A percentile compares a stretch with the other conserved stretches of the same genome.
phyloP scores from a whole-genome alignment of 768 basidiomycete genomes.

The Naganishia randhawae region DNA sequence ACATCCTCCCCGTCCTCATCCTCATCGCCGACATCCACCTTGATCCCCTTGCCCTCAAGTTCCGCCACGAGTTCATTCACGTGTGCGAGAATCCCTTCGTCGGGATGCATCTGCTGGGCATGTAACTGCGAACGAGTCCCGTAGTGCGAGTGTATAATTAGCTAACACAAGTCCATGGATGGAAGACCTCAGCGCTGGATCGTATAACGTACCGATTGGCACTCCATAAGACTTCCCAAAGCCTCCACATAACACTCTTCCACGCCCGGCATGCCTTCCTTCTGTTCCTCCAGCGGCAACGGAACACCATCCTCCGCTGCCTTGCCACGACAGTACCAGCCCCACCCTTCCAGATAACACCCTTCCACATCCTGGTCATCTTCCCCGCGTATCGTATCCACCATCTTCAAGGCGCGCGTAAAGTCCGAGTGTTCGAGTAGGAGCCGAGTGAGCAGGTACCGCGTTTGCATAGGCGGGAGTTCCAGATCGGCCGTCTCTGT shows the following conservation, averaged over 20 bases:
- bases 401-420: conserved; percentile 67
- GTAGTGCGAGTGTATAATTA: no score
- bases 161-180: no score
- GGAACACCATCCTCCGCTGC: conserved; percentile 55
- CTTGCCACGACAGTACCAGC: conserved; percentile 63
- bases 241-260: conserved; percentile 67
- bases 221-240: conserved; percentile 76
- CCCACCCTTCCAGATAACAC: conserved; percentile 94
- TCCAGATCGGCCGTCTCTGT: conserved; percentile 38
- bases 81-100: conserved; percentile 72
- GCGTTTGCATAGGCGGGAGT: conserved; percentile 67
- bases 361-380: conserved; percentile 86
- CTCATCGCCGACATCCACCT: conserved; percentile 54
- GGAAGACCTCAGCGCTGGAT: no score
- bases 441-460: conserved; percentile 71
- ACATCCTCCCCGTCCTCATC: conserved; percentile 57
- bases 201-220: conserved; percentile 69
- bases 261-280: conserved; percentile 64
- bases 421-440: conserved; percentile 73
- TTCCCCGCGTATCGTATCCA: conserved; percentile 71
- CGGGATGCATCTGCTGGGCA: conserved; percentile 66
- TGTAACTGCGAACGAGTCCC: conserved; percentile 72
- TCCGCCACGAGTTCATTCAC: conserved; percentile 67
- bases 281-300: conserved; percentile 55
- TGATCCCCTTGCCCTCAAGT: conserved; percentile 65